Percentiles rank a stretch among this genome's conserved stretches.
Evolutionary conservation across 352 stramenopile genomes (phyloP).

Genomic region (Globisporangium acanthophoron): DNA sequence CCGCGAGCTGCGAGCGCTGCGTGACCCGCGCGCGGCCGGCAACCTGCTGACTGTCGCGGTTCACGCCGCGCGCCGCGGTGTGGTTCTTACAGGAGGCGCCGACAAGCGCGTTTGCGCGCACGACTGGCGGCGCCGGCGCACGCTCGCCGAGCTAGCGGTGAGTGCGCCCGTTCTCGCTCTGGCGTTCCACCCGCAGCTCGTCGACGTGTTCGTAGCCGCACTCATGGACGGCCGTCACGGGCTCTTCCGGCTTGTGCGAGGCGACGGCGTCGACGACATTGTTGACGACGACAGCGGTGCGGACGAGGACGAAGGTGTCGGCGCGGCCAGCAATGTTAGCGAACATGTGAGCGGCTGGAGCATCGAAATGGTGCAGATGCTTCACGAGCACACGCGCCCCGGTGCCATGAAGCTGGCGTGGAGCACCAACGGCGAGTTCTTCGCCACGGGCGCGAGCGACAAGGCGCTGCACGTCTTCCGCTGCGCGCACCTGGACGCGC

Average conservation of each 20-base stretch:
- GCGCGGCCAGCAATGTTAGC: conserved; percentile 1
- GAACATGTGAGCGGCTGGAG: conserved; percentile 17
- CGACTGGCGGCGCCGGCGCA: conserved; percentile 47
- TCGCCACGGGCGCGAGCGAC: conserved; percentile 70
- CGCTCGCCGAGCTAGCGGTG: conserved; percentile 29
- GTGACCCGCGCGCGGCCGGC: conserved; percentile 52
- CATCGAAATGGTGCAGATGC: conserved; percentile 34
- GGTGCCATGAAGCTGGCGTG: conserved; percentile 64
- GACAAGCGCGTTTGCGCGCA: conserved; percentile 72
- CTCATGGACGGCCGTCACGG: conserved; percentile 73
- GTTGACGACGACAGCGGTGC: background rate
- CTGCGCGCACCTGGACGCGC: conserved; percentile 20
- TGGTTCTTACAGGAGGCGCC: conserved; percentile 62
- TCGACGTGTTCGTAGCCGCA: conserved; percentile 51
- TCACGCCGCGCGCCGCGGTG: conserved; percentile 24
- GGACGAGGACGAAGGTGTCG: conserved; percentile 1
- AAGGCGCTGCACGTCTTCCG: conserved; percentile 71
- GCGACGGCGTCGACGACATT: background rate
- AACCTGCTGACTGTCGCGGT: conserved; percentile 64
- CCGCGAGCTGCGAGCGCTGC: conserved; percentile 22
- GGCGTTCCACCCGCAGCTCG: conserved; percentile 47
- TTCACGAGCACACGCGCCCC: conserved; percentile 71
- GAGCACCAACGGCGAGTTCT: conserved; percentile 44
- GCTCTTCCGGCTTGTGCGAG: conserved; percentile 36
- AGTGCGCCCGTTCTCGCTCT: conserved; percentile 54